These are phyloP conservation scores for Neurospora sp. DNA, from an alignment of 495 filamentous ascomycete species.

Conservation along the genomic window DNA sequence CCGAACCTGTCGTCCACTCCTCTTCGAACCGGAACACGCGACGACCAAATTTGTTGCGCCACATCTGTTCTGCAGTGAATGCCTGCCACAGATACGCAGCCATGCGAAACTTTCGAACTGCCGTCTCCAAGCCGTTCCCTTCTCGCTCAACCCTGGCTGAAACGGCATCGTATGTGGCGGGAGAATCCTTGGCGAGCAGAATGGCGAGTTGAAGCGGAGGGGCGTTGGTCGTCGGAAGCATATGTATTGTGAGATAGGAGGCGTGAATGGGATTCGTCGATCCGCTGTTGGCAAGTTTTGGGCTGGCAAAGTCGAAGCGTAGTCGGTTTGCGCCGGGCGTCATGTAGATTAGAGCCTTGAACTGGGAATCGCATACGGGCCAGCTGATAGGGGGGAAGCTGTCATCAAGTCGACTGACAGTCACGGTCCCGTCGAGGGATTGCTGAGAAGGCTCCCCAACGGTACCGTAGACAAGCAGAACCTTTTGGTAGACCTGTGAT, in stretches of 20 bases:
- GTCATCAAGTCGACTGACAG: constrained; percentile 73
- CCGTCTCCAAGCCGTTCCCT: constrained; percentile 68
- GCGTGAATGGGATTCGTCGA: constrained; percentile 62
- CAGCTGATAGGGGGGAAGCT: constrained; percentile 68
- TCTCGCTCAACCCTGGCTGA: constrained; percentile 65
- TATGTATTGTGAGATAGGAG: constrained; percentile 70
- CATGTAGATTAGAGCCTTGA: constrained; percentile 84
- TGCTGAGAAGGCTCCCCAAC: constrained; percentile 63
- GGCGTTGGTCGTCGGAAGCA: constrained; percentile 62
- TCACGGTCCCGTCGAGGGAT: constrained; percentile 68
- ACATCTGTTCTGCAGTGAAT: constrained; percentile 92
- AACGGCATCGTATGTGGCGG: constrained; percentile 72
- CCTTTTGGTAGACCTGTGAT: constrained; percentile 75
- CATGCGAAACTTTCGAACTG: constrained; percentile 80
- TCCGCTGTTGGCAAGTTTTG: constrained; percentile 63
- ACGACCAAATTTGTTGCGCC: constrained; percentile 70
- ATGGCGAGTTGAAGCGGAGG: constrained; percentile 82
- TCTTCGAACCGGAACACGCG: constrained; percentile 85
- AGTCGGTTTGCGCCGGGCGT: constrained; percentile 76
- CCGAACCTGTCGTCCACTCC: constrained; percentile 75
- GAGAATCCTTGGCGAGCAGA: constrained; percentile 76
- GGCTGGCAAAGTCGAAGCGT: constrained; percentile 74
- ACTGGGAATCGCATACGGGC: constrained; percentile 79
- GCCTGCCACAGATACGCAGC: constrained; percentile 92
- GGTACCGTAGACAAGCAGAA: constrained; percentile 68